Evolutionary conservation across 352 stramenopile species (phyloP), one percentile per base, ranked within the genome.

Genomic region (Globisporangium apiculatum): DNA sequence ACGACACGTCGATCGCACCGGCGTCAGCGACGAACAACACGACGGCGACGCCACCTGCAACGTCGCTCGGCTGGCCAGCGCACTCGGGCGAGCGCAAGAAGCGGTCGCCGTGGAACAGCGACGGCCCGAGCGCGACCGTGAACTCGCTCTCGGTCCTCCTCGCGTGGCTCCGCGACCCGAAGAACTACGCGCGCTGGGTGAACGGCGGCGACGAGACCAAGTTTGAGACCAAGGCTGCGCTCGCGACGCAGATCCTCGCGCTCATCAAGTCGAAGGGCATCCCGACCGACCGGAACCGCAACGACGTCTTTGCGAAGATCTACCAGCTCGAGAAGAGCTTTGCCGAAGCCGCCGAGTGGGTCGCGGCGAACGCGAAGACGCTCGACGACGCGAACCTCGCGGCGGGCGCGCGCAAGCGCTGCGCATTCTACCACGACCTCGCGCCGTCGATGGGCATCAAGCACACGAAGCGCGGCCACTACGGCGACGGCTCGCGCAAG

Each of bases 291-390:
- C 58, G 58, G 45, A 64, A 64, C 51, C 45, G 51, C 43, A 64
- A 64, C 51, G 58, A 64, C 58, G 58, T 64, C 43, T 64, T 64
- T 35, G 58, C 58, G 43, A 64, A 64, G 51, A 64, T 64, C 58
- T 64, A 64, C 45, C 51, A 58, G 51, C 58, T 64, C 51, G 58
- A 64, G 46, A 64, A 64, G 51, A 58, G 58, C 46, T 64, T 64
- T 17, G 45, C 58, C 5, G 58, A 64, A 15, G 58, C 51, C 18
- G 47, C 45, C 9, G 58, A 58, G 15, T 64, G 51, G 51, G 45
- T 64, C 5, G 45, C 43, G 10, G 51, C 48, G 11, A 64, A 58
- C 38, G 43, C 53, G 51, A 15, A 58, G 6, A 35, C 18, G 12
- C 46, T 43, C 38, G 51, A 64, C 18, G 37, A 45, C 4, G 15